Evolutionary conservation across 2,329 filamentous ascomycete species (phyloP).

Genomic region (Zymoseptoria passerinii): DNA sequence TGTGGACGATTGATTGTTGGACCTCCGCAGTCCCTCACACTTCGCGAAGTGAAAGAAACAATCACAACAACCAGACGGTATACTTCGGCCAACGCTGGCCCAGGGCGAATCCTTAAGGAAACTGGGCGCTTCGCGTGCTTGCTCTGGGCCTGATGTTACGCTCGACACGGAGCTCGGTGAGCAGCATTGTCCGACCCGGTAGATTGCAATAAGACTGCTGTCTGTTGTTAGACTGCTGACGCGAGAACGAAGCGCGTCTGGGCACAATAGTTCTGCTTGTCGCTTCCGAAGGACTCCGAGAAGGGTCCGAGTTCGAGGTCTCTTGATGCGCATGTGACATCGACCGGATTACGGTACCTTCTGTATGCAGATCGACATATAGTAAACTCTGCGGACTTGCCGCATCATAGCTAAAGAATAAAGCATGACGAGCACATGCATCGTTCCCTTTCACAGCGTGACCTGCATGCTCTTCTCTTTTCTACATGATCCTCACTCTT

Average conservation of each 20-base stretch:
- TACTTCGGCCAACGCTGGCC: too few species aligned
- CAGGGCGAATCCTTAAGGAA: too few species aligned
- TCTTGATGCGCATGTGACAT: constrained; percentile 1
- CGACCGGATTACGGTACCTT: neutral
- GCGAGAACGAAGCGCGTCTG: neutral
- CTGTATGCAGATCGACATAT: neutral
- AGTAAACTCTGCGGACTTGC: neutral
- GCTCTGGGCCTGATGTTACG: too few species aligned
- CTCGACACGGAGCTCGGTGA: too few species aligned
- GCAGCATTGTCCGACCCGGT: too few species aligned
- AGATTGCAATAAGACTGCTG: too few species aligned
- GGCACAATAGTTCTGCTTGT: neutral
- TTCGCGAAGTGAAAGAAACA: too few species aligned
- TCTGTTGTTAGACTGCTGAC: neutral
- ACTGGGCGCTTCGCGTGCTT: too few species aligned
- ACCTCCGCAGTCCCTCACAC: too few species aligned
- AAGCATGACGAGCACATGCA: neutral
- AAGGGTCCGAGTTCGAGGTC: neutral
- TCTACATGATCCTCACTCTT: neutral
- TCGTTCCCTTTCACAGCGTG: neutral
- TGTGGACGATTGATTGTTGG: too few species aligned
- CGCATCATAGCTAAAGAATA: neutral
- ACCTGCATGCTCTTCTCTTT: neutral
- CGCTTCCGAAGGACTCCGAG: neutral
- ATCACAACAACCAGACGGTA: too few species aligned